phyloP scores from a whole-genome alignment of 768 basidiomycete genomes.

The Infundibulicybe gibba region DNA sequence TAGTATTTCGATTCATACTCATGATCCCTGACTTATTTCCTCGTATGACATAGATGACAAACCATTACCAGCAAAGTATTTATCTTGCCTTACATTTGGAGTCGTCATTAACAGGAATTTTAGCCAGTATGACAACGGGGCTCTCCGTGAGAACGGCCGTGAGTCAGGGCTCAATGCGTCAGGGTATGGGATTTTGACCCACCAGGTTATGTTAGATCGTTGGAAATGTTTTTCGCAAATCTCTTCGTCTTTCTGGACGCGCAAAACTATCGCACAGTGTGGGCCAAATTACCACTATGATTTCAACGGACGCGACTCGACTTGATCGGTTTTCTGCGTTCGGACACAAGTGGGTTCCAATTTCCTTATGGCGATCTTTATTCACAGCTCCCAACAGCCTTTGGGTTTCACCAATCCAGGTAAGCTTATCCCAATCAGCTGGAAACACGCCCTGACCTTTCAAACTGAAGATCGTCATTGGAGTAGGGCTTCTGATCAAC shows the following conservation, averaged over 20 bases:
- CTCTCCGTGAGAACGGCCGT: conserved; percentile 45
- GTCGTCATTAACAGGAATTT: not conserved
- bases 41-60: conserved; percentile 26
- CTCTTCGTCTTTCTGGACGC: conserved; percentile 60
- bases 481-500: conserved; percentile 57
- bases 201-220: conserved; percentile 24
- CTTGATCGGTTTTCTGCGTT: conserved; percentile 46
- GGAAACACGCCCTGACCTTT: not conserved
- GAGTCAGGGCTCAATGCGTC: conserved; percentile 8
- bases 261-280: conserved; percentile 55
- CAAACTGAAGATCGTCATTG: conserved; percentile 43
- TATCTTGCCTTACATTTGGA: not conserved
- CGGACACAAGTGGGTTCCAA: conserved; percentile 33
- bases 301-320: conserved; percentile 58
- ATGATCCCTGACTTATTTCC: not conserved
- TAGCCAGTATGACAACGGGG: conserved; percentile 45
- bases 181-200: too few relatives aligned
- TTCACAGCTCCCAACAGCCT: conserved; percentile 27
- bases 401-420: conserved; percentile 62
- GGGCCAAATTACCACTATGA: conserved; percentile 69
- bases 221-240: conserved; percentile 59
- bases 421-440: conserved; percentile 10
- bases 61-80: conserved; percentile 41
- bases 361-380: not conserved
- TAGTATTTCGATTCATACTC: conserved; percentile 7